Percentiles rank a stretch among this genome's conserved stretches.
Evolutionary conservation across 2,329 filamentous ascomycete species (phyloP).

Genomic region (Ophiostoma sp.): DNA sequence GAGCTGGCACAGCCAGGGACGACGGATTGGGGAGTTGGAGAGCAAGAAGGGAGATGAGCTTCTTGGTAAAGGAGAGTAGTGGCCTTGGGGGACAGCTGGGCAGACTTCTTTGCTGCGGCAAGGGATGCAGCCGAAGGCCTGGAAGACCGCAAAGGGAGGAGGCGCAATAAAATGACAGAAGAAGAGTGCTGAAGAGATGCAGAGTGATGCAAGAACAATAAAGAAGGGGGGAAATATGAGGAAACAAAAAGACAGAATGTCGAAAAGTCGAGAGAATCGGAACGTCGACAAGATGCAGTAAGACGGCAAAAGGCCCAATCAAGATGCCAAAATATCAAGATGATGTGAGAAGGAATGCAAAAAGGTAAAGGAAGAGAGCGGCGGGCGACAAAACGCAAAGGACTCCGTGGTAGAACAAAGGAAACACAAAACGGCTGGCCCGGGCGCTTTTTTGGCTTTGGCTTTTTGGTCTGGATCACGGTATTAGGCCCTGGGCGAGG

Average conservation of each 20-base stretch:
- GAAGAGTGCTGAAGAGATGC: background rate
- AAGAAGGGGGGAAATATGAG: background rate
- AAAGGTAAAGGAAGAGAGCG: background rate
- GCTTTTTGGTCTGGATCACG: background rate
- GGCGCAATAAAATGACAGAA: background rate
- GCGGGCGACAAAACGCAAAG: background rate
- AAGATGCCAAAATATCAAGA: slow-evolving; percentile 6
- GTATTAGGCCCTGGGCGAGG: background rate
- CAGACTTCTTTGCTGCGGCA: background rate
- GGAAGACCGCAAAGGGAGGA: slow-evolving; percentile 1
- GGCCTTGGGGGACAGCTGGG: background rate
- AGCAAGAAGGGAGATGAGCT: background rate
- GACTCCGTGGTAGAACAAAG: background rate
- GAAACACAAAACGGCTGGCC: slow-evolving; percentile 1
- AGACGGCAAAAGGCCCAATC: slow-evolving; percentile 8
- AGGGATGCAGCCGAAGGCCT: background rate
- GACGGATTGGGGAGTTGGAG: slow-evolving; percentile 16
- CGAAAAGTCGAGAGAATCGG: background rate
- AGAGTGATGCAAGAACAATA: background rate
- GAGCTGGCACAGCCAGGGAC: slow-evolving; percentile 10
- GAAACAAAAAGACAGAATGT: background rate
- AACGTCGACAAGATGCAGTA: slow-evolving; percentile 2
- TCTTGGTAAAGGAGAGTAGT: background rate
- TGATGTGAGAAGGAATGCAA: background rate
- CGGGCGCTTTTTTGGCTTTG: background rate